phyloP scores from a whole-genome alignment of 2,329 filamentous ascomycete species.

The Aspergillus neotritici region DNA sequence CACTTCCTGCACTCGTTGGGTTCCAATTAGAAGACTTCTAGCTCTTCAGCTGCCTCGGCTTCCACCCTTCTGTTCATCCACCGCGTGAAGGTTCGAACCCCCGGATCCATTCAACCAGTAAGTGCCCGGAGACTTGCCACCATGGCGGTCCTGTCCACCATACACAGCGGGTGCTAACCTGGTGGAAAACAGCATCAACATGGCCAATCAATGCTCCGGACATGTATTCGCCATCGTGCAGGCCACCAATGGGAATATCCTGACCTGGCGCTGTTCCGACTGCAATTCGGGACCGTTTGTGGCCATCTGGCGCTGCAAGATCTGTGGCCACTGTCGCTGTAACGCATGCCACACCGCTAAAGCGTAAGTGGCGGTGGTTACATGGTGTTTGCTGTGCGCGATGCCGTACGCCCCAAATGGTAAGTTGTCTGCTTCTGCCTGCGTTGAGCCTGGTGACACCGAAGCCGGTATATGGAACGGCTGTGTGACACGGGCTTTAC shows the following conservation, averaged over 20 bases:
- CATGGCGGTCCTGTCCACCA: not conserved
- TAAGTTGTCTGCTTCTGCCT: not conserved
- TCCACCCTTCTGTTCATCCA: not conserved
- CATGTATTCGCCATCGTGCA: slow-evolving; percentile 37
- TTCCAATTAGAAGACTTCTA: no score
- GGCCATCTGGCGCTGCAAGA: slow-evolving; percentile 41
- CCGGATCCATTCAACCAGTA: not conserved
- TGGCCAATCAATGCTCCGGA: slow-evolving; percentile 38
- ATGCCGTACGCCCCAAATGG: not conserved
- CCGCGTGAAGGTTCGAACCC: slow-evolving; percentile 2
- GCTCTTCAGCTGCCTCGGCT: no score
- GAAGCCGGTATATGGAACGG: no score
- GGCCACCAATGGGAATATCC: slow-evolving; percentile 38
- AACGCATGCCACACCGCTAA: slow-evolving; percentile 37
- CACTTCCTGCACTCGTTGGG: no score
- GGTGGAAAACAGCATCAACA: slow-evolving; percentile 13
- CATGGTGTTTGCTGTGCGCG: slow-evolving; percentile 6
- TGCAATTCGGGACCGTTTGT: slow-evolving; percentile 39
- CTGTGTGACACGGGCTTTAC: not conserved
- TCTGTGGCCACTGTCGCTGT: slow-evolving; percentile 39
- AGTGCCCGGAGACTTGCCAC: not conserved
- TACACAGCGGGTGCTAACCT: slow-evolving; percentile 4
- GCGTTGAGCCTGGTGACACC: not conserved
- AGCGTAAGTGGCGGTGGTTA: slow-evolving; percentile 18
- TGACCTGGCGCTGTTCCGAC: slow-evolving; percentile 41